phyloP scores from a whole-genome alignment of 2,329 filamentous ascomycete species.

The Aureobasidium sp. region DNA sequence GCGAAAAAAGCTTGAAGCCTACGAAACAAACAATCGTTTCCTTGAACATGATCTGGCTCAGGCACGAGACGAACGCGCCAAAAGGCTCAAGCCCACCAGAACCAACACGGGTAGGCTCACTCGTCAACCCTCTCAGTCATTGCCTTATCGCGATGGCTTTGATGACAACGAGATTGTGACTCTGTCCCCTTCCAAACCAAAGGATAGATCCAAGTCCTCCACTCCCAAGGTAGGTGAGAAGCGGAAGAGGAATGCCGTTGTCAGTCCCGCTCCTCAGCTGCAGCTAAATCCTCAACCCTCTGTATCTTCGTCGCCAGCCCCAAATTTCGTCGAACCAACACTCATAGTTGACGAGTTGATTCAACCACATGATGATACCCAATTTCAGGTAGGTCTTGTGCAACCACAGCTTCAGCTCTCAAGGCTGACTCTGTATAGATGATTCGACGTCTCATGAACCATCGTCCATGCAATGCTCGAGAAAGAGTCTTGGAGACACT shows the following conservation, averaged over 20 bases:
- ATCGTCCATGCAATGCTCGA: conserved; percentile 46
- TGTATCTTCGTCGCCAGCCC: not conserved
- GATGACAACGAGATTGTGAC: conserved; percentile 56
- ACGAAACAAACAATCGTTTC: conserved; percentile 63
- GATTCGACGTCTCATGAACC: conserved; percentile 56
- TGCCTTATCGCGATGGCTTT: conserved; percentile 64
- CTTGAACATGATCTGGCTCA: conserved; percentile 64
- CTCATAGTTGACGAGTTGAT: not conserved
- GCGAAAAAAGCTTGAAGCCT: conserved; percentile 55
- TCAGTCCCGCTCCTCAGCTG: conserved; percentile 55
- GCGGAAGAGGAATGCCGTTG: conserved; percentile 54
- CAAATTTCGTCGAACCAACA: not conserved
- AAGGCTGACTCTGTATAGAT: conserved; percentile 7
- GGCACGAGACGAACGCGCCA: conserved; percentile 35
- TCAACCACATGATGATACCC: not conserved
- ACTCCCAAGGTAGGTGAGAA: conserved; percentile 58
- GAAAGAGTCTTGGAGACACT: conserved; percentile 60
- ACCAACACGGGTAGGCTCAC: conserved; percentile 25
- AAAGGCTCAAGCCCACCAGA: conserved; percentile 31
- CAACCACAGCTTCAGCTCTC: not conserved
- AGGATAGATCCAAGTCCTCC: conserved; percentile 38
- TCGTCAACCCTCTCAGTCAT: conserved; percentile 51
- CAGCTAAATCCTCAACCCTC: conserved; percentile 18
- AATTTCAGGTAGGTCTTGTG: conserved; percentile 8
- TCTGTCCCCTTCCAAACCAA: conserved; percentile 45